Evolutionary conservation across 2,329 filamentous ascomycete species (phyloP), one percentile per base, ranked within the genome.

Genomic region (Xylaria sp.): DNA sequence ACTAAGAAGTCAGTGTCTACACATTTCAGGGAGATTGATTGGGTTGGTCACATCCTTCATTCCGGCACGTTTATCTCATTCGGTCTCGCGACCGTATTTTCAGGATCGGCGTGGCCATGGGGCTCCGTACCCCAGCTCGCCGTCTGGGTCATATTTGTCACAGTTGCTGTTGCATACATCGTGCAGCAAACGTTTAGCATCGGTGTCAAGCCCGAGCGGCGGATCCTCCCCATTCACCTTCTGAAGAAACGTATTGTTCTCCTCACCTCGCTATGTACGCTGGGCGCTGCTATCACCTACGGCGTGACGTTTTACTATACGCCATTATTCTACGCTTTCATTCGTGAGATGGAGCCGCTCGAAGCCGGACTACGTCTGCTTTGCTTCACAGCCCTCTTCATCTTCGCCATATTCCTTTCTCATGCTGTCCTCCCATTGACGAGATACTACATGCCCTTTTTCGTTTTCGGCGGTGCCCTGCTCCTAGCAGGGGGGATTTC

Each of bases 251-350:
- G 77, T 4, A 79, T 79, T 1, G 74, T 81, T 51, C 62, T 85
- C 4, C 73, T 87, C 0, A 76, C 88, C 0, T 84, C 81, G 69
- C 72, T 83, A 32, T 74, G 77, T 19, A 82, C 78, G 9, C 74
- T 79, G 5, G 75, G 75, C 39, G 76, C 75, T 8, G 77, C 74
- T 12, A 76, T 78, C 1, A 74, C 73, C 3, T 71, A 80, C 48
- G 82, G 81, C 59, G 78, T 83, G 50, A 59, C 78, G 0, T 76
- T 83, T 7, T 88, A 86, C 75, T 87, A 83, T 73, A 82, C 86
- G 32, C 85, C 85, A 0, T 74, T 87, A 7, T 86, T 81, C 74
- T 86, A 86, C 76, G 81, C 83, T 62, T 87, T 86, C 72, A 80
- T 79, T 1, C 77, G 77, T 11, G 78, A 79, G 4, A 84, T 85